Base-by-base conservation (phyloP, 441 rosid genomes). In the Pelargonium cotyledonis region DNA sequence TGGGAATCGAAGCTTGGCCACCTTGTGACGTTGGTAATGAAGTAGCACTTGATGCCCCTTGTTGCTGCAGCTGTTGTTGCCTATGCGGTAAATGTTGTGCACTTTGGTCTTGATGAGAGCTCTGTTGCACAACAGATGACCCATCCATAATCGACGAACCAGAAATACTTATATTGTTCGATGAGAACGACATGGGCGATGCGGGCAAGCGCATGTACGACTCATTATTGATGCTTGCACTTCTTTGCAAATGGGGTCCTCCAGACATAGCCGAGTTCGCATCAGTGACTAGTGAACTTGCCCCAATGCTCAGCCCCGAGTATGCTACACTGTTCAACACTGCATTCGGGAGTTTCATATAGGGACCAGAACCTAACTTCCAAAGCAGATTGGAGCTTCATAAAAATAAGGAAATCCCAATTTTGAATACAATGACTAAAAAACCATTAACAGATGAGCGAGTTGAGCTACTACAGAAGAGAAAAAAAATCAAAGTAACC, bases 131-230 rank as follows among this genome's bases (percentile, higher is more conserved):
- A 18, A 83, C 82, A 16, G 90, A 88, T 23, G 97, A 89, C 23
- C 96, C 99, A 67, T 95, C 99, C 64, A 85, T 85, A 67, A 86
- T 83, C 5, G 99, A 91, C 7, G 96, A 88, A 16, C 97, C 97
- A 3, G 98, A 94, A 69, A 93, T 79, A 69, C 91, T 90, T 65
- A 93, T 84, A 72, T 93, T 93, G 77, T 94, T 94, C n/a, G 99
- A 95, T 44, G 96, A 77, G 78, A 90, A 95, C 0, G 99, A 95
- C 92, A 95, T 76, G n/a, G 99, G 99, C 0, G 97, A 95, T 3
- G 97, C 92, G 0, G 99, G 99, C 75, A 91, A 82, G 70, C 99
- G 96, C 96, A 94, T 84, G 72, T 91, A 94, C 0, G 99, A 89
- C 69, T 95, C 97, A 6, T 89, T 89, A 75, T 95, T 95, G 77